Evolutionary conservation across 495 filamentous ascomycete species (phyloP), one percentile per base, ranked within the genome.

Genomic region (Penicillium soppii): DNA sequence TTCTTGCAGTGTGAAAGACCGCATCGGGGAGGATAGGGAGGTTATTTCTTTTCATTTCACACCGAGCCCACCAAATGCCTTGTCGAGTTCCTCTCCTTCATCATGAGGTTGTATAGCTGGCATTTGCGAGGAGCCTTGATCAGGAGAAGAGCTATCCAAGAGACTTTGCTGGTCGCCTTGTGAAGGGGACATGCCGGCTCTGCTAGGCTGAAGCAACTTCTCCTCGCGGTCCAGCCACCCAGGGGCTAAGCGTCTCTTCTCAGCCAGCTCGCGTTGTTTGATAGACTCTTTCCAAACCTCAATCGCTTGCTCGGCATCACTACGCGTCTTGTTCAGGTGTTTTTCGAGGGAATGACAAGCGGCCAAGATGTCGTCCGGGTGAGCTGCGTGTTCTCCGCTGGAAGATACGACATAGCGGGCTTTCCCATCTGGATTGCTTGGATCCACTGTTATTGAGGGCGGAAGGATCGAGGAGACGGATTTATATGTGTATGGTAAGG

Each of bases 401-500:
- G 73, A 59, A 8, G 90, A 90, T 53, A 89, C 68, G 13, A 96
- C 83, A 70, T 92, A 95, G 57, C 81, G 78, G 3, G 84, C 72
- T 50, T 78, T 74, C 26, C 54, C 54, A 40, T 67, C 69, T 10
- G 59, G 69, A 47, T 74, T 72, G 43, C 49, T 68, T 25, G 70
- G 62, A 48, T 74, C 69, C 61, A 82, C 80, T 6, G 84, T 84
- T 19, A 84, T 78, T 9, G 91, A 90, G 1, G 87, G 86, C 0
- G 94, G 94, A 0, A 98, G 79, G 1, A 89, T 86, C 5, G 88
- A 90, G 0, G 94, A 85, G 54, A 98, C 85, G 4, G 84, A 77
- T 63, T 90, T 91, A 81, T 97, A 98, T 37, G 88, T 95, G 74
- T 97, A 97, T 26, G 94, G 94, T 2, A 98, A 83, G 2, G 94